phyloP scores from a whole-genome alignment of 352 stramenopile species.

The Phytophthora hibernalis region DNA sequence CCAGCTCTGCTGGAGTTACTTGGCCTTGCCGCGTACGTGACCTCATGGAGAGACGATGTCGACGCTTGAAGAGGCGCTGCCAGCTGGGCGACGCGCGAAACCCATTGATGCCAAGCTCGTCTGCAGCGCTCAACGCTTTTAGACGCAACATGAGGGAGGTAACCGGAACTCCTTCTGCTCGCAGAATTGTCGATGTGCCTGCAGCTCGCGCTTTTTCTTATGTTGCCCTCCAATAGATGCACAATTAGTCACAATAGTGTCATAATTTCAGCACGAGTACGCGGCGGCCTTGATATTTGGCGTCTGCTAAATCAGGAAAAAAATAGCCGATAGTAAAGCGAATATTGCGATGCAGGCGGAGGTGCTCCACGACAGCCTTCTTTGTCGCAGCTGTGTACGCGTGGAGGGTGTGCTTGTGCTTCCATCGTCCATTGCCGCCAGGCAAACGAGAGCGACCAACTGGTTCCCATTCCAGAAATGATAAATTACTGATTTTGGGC shows the following conservation, averaged over 20 bases:
- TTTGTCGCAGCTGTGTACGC: no score
- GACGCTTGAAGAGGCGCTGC: not conserved
- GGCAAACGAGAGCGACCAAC: not conserved
- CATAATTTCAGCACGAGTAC: not conserved
- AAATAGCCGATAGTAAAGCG: not conserved
- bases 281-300: not conserved
- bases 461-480: not conserved
- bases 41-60: not conserved
- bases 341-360: not conserved
- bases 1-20: not conserved
- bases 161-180: slow-evolving; percentile 2
- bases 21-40: slow-evolving; percentile 4
- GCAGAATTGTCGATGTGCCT: not conserved
- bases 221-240: not conserved
- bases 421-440: not conserved
- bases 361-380: not conserved
- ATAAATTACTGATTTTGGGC: not conserved
- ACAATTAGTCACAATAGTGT: not conserved
- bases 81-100: not conserved
- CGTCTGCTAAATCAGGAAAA: not conserved
- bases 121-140: not conserved
- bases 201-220: not conserved
- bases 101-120: not conserved
- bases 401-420: not conserved
- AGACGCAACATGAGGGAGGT: not conserved